Base-by-base conservation (phyloP, 352 stramenopile genomes). In the Thalassiosira livingstoniorum region DNA sequence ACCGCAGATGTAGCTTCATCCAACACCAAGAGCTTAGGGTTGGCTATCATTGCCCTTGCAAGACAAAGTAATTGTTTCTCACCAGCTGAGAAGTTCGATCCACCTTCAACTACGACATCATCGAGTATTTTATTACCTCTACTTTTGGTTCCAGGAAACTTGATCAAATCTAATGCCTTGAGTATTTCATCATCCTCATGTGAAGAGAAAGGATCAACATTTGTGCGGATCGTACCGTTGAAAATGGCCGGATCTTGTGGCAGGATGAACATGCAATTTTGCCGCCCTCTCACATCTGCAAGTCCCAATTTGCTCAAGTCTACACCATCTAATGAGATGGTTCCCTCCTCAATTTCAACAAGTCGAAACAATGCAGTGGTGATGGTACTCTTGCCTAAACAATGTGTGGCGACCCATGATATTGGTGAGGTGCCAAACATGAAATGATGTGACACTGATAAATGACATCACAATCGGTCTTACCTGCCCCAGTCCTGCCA, bases 31-130 rank as follows among this genome's bases (percentile, higher is more conserved):
- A 98, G 63, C 32, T 88, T 90, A n/a, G 93, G 93, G 63, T 98
- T 92, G 3, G 90, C 91, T 4, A 99, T 85, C 68, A 99, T 82
- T 15, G 97, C 97, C 64, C 98, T 92, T 54, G 95, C 98, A 72
- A 99, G 92, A 80, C 97, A 98, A n/a, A 99, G 81, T 29, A 99
- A 90, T 85, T 99, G 97, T 0, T 97, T 90, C 87, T 99, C 96
- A 3, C 96, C 97, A 13, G 98, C 94, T 72, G 87, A 97, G 68
- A 98, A 98, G 87, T 98, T 99, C 39, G 86, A 92, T 61, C 96
- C 97, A 64, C 94, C 95, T 73, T 98, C 97, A 63, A 95, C 91
- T 11, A 98, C 91, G 32, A 67, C 71, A 47, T 88, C 88, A 61
- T 92, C 86, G 23, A 97, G 92, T 37, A 75, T 51, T 2, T 63